These are phyloP conservation scores for Gossypium bickii DNA, from an alignment of 345 rosid genomes.

Conservation along the genomic window DNA sequence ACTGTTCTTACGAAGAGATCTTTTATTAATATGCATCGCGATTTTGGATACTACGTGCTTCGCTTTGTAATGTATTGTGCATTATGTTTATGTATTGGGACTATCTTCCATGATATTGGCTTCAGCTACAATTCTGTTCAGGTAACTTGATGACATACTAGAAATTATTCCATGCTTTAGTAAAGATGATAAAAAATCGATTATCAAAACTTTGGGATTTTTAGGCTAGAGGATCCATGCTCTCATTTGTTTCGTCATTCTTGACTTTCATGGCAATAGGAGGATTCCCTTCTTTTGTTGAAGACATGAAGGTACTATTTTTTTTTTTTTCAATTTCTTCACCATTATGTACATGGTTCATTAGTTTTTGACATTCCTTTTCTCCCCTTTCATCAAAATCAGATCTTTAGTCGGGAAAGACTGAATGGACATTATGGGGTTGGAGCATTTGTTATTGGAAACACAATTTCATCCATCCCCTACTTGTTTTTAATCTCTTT, in stretches of 20 bases:
- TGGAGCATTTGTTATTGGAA: slow-evolving; percentile 43
- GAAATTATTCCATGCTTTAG: background rate
- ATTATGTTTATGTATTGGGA: slow-evolving; percentile 46
- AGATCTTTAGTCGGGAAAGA: slow-evolving; percentile 51
- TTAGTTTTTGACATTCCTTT: background rate
- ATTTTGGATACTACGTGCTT: slow-evolving; percentile 60
- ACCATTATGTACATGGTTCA: background rate
- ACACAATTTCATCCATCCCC: slow-evolving; percentile 46
- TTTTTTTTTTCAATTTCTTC: background rate
- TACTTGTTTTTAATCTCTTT: slow-evolving; percentile 33
- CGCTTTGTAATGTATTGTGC: slow-evolving; percentile 51
- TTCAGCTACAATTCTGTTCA: slow-evolving; percentile 44
- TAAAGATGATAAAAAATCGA: background rate
- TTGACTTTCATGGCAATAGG: slow-evolving; percentile 53
- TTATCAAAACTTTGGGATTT: background rate
- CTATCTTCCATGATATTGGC: slow-evolving; percentile 37
- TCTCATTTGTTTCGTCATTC: slow-evolving; percentile 40
- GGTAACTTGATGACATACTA: slow-evolving; percentile 21
- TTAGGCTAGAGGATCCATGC: slow-evolving; percentile 47
- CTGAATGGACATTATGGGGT: slow-evolving; percentile 51
- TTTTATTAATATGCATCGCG: slow-evolving; percentile 55
- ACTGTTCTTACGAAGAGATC: slow-evolving; percentile 41
- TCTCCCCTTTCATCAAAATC: background rate
- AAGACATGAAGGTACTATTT: slow-evolving; percentile 38
- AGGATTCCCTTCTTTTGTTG: slow-evolving; percentile 53